phyloP scores from a whole-genome alignment of 495 filamentous ascomycete species.

The Eremomyces bilateralis region DNA sequence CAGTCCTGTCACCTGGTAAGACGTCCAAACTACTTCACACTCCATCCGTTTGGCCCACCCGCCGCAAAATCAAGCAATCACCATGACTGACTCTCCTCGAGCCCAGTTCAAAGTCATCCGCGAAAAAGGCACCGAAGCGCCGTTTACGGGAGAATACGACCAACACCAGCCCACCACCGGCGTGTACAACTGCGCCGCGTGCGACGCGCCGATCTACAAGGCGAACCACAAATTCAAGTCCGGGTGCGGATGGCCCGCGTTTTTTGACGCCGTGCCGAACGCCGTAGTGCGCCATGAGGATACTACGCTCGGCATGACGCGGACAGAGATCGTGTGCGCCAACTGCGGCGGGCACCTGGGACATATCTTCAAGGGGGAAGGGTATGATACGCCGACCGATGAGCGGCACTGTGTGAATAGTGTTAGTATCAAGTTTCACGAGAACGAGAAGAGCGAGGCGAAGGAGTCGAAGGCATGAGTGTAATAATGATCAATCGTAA shows the following conservation, averaged over 20 bases:
- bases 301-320: conserved; percentile 51
- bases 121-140: conserved; percentile 70
- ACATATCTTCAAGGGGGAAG: conserved; percentile 95
- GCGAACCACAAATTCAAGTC: conserved; percentile 86
- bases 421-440: conserved; percentile 61
- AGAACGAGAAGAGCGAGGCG: conserved; percentile 3
- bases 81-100: conserved; percentile 13
- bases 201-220: conserved; percentile 70
- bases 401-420: conserved; percentile 97
- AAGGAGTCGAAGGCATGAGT: conserved; percentile 14
- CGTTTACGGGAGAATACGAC: conserved; percentile 64
- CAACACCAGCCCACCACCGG: conserved; percentile 56
- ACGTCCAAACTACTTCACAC: too few species aligned
- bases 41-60: not conserved
- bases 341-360: conserved; percentile 92
- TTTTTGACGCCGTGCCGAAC: conserved; percentile 81
- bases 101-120: conserved; percentile 90
- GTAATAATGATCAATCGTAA: too few species aligned
- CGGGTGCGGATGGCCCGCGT: conserved; percentile 94
- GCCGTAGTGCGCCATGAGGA: conserved; percentile 70
- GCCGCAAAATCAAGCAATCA: not conserved
- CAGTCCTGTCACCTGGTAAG: conserved; percentile 54
- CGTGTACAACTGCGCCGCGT: conserved; percentile 69
- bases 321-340: conserved; percentile 81
- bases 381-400: conserved; percentile 73